Evolutionary conservation across 2,329 filamentous ascomycete species (phyloP).

Genomic region (Penicillium sclerotigenum): DNA sequence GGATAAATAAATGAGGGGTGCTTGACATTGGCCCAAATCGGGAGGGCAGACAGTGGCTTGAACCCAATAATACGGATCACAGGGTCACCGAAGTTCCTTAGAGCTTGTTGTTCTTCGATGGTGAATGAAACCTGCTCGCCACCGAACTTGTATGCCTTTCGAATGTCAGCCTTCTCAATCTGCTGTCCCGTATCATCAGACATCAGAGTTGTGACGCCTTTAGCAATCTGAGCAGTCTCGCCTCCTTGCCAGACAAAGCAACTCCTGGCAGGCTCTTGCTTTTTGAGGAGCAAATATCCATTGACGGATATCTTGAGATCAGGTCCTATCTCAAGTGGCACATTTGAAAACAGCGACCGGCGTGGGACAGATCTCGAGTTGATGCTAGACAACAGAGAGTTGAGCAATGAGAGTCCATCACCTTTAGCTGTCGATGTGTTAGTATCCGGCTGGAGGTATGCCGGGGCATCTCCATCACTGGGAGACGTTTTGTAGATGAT

Average conservation of each 20-base stretch:
- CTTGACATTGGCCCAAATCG: slow-evolving; percentile 79
- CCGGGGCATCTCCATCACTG: slow-evolving; percentile 64
- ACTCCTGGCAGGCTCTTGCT: slow-evolving; percentile 74
- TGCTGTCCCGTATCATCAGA: slow-evolving; percentile 73
- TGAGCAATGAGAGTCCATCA: slow-evolving; percentile 74
- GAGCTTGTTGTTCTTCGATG: slow-evolving; percentile 72
- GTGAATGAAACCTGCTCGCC: slow-evolving; percentile 85
- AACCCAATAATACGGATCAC: slow-evolving; percentile 89
- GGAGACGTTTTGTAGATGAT: slow-evolving; percentile 80
- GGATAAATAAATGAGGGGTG: slow-evolving; percentile 93
- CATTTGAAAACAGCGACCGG: slow-evolving; percentile 76
- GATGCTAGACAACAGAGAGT: slow-evolving; percentile 78
- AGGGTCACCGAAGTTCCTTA: slow-evolving; percentile 78
- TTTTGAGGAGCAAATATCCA: slow-evolving; percentile 84
- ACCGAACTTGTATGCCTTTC: slow-evolving; percentile 94
- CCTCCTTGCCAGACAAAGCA: slow-evolving; percentile 86
- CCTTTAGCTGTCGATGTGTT: slow-evolving; percentile 62
- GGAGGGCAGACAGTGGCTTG: slow-evolving; percentile 72
- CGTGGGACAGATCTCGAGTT: slow-evolving; percentile 87
- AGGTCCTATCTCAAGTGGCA: slow-evolving; percentile 85
- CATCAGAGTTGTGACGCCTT: slow-evolving; percentile 68
- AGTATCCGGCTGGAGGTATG: slow-evolving; percentile 50
- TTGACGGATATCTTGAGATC: slow-evolving; percentile 84
- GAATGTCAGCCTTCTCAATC: slow-evolving; percentile 76
- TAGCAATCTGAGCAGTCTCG: slow-evolving; percentile 78